These are phyloP conservation scores for Capsella bursapastoris DNA, from an alignment of 345 rosid genomes.

Conservation along the genomic window DNA sequence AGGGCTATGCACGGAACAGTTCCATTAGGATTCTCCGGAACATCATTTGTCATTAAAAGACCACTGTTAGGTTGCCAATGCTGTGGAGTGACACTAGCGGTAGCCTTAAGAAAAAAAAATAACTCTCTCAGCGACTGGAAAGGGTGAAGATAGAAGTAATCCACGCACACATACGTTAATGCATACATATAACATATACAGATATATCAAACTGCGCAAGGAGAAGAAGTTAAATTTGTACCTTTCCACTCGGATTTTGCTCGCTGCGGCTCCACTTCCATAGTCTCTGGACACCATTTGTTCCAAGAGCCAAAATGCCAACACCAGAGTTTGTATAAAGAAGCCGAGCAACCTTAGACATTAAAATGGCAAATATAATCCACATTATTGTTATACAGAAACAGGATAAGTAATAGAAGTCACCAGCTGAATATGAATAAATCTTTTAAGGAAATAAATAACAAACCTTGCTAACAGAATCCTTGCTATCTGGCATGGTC, in stretches of 20 bases:
- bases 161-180: background rate
- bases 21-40: constrained; percentile 61
- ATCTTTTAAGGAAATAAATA: constrained; percentile 5
- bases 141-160: background rate
- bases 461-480: constrained; percentile 80
- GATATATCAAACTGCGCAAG: background rate
- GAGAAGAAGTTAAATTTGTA: constrained; percentile 18
- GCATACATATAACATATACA: background rate
- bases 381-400: background rate
- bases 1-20: constrained; percentile 62
- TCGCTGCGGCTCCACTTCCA: constrained; percentile 66
- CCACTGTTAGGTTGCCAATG: constrained; percentile 88
- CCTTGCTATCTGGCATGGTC: constrained; percentile 72
- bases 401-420: background rate
- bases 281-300: constrained; percentile 60
- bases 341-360: constrained; percentile 56
- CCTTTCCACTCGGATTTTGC: constrained; percentile 59
- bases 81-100: constrained; percentile 60
- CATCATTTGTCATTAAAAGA: constrained; percentile 73
- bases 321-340: constrained; percentile 60
- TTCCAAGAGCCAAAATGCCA: constrained; percentile 54
- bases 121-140: constrained; percentile 23
- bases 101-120: constrained; percentile 54
- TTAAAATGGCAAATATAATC: constrained; percentile 14
- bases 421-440: background rate